Percentiles rank a stretch among this genome's conserved stretches.
Conservation (phyloP, 257 asterid genomes). For the Thymus mandschuricus region DNA sequence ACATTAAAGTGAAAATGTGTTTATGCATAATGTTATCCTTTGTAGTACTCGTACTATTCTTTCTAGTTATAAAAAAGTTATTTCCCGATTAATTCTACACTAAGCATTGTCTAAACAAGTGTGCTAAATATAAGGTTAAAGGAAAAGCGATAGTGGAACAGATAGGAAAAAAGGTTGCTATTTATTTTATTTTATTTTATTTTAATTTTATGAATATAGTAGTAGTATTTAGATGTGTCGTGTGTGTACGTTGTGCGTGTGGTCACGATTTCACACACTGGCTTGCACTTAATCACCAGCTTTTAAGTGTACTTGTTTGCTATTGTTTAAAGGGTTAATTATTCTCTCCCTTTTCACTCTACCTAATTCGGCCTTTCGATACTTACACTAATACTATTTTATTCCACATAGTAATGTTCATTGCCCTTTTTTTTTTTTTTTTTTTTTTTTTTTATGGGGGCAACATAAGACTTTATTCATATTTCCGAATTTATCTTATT, state of each 20-base stretch:
- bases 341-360: neutral
- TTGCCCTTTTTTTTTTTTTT: too few relatives aligned
- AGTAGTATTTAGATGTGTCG: too few relatives aligned
- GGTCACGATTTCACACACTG: slow-evolving; percentile 22
- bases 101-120: slow-evolving; percentile 13
- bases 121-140: slow-evolving; percentile 1
- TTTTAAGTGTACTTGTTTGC: slow-evolving; percentile 6
- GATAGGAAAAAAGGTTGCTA: neutral
- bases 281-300: slow-evolving; percentile 17
- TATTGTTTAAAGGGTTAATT: neutral
- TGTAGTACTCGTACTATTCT: neutral
- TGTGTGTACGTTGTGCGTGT: slow-evolving; percentile 12
- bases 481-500: too few relatives aligned
- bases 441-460: too few relatives aligned
- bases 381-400: too few relatives aligned
- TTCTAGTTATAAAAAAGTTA: slow-evolving; percentile 20
- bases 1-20: slow-evolving; percentile 8
- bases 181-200: neutral
- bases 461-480: too few relatives aligned
- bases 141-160: slow-evolving; percentile 27
- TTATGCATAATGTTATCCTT: slow-evolving; percentile 21
- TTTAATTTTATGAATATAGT: too few relatives aligned
- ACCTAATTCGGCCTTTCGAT: slow-evolving; percentile 1
- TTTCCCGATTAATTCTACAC: slow-evolving; percentile 30
- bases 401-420: too few relatives aligned